These are phyloP conservation scores for Tuber indicum DNA, from an alignment of 495 filamentous ascomycete genomes.

Conservation along the genomic window DNA sequence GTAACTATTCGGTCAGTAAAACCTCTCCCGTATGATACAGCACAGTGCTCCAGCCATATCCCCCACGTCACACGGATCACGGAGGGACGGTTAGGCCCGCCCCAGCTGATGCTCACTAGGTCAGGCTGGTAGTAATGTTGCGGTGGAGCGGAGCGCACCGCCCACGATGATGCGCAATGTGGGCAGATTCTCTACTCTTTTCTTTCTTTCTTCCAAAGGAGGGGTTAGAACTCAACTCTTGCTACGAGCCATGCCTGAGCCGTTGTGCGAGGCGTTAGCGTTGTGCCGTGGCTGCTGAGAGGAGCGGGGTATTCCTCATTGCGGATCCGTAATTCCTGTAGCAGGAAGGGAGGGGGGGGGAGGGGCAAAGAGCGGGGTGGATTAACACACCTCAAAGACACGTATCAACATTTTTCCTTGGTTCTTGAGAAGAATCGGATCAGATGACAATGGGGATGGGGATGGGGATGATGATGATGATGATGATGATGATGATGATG, in stretches of 20 bases:
- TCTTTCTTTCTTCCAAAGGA: constrained; percentile 32
- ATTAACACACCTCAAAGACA: constrained; percentile 49
- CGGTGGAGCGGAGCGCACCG: not conserved
- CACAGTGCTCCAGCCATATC: not conserved
- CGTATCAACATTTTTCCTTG: constrained; percentile 39
- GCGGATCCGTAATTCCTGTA: constrained; percentile 20
- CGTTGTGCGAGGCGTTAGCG: constrained; percentile 11
- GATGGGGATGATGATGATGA: constrained; percentile 1
- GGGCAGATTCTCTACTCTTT: not conserved
- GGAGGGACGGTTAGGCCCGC: not conserved
- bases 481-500: constrained; percentile 5
- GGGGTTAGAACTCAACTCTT: constrained; percentile 40
- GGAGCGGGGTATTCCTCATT: constrained; percentile 15
- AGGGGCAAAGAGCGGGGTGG: constrained; percentile 44
- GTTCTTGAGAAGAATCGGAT: constrained; percentile 10
- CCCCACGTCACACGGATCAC: not conserved
- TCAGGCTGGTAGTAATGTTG: not conserved
- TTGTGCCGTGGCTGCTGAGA: constrained; percentile 15
- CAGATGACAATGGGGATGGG: constrained; percentile 13
- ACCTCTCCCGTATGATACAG: not conserved
- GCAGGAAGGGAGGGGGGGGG: constrained; percentile 15
- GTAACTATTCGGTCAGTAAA: constrained; percentile 48
- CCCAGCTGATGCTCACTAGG: not conserved
- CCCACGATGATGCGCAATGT: not conserved
- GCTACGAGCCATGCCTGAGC: constrained; percentile 38